These are phyloP conservation scores for Entomortierella parvispora DNA, from an alignment of 192 early-diverging fungal species.

Conservation along the genomic window DNA sequence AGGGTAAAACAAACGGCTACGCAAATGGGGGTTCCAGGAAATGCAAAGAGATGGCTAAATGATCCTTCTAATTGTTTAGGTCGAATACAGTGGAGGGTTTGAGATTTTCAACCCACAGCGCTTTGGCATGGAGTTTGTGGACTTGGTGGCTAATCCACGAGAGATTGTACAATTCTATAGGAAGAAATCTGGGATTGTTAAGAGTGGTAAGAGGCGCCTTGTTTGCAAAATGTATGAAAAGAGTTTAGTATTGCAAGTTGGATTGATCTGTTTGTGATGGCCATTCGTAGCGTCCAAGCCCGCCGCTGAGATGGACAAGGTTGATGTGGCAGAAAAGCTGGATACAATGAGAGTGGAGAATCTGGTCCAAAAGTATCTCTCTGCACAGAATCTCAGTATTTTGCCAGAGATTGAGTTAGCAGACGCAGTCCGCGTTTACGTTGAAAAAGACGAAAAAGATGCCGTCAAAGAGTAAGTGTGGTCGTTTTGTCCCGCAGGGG, in stretches of 20 bases:
- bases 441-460: slow-evolving; percentile 89
- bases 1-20: slow-evolving; percentile 44
- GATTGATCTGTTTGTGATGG: not conserved
- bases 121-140: slow-evolving; percentile 85
- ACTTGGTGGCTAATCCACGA: slow-evolving; percentile 87
- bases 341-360: slow-evolving; percentile 79
- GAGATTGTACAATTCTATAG: slow-evolving; percentile 89
- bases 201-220: slow-evolving; percentile 2
- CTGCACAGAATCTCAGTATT: slow-evolving; percentile 67
- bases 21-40: not conserved
- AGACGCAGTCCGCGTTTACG: slow-evolving; percentile 78
- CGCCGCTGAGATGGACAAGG: slow-evolving; percentile 21
- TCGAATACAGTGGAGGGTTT: slow-evolving; percentile 90
- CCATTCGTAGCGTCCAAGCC: slow-evolving; percentile 17
- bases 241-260: not conserved
- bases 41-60: no score
- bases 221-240: not conserved
- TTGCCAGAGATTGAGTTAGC: slow-evolving; percentile 82
- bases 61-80: slow-evolving; percentile 30
- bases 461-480: slow-evolving; percentile 74
- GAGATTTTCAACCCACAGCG: slow-evolving; percentile 85
- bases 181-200: slow-evolving; percentile 43
- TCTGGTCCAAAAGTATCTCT: slow-evolving; percentile 78
- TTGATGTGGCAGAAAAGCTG: slow-evolving; percentile 61
- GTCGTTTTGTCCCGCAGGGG: not conserved